Evolutionary conservation across 768 basidiomycete species (phyloP).

Genomic region (Cyathus striatus): DNA sequence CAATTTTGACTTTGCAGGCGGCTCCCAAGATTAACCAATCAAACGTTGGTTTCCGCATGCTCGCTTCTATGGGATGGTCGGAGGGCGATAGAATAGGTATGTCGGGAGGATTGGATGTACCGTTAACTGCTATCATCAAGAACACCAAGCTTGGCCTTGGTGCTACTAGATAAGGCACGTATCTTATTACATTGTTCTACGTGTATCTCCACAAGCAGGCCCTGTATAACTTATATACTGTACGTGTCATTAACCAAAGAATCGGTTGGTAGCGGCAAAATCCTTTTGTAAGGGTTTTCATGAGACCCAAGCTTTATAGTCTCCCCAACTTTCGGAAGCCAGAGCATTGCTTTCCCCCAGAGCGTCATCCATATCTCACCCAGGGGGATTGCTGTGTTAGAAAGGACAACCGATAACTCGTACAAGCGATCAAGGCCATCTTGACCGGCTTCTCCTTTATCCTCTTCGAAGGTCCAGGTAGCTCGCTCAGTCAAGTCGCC

Average conservation of each 20-base stretch:
- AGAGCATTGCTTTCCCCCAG: neutral
- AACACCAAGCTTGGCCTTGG: constrained; percentile 82
- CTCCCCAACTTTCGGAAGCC: neutral
- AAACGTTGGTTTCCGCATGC: constrained; percentile 85
- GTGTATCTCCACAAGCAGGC: too few relatives aligned
- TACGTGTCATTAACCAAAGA: too few relatives aligned
- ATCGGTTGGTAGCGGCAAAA: neutral
- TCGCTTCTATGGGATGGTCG: constrained; percentile 88
- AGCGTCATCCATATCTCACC: neutral
- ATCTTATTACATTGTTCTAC: too few relatives aligned
- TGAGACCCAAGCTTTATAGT: neutral
- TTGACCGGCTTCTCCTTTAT: neutral
- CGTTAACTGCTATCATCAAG: constrained; percentile 83
- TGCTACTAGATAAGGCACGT: constrained; percentile 41
- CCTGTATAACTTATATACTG: too few relatives aligned
- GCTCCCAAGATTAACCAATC: constrained; percentile 76
- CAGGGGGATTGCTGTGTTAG: neutral
- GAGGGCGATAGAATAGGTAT: constrained; percentile 76
- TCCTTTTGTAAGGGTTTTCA: neutral
- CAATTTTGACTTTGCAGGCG: constrained; percentile 33
- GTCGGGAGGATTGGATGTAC: constrained; percentile 62
- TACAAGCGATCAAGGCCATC: neutral
- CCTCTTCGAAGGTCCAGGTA: neutral
- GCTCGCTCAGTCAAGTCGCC: neutral
- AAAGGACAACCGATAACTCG: neutral